Conservation (phyloP, 2,329 filamentous ascomycete genomes). For the Stachybotrys echinatus region DNA sequence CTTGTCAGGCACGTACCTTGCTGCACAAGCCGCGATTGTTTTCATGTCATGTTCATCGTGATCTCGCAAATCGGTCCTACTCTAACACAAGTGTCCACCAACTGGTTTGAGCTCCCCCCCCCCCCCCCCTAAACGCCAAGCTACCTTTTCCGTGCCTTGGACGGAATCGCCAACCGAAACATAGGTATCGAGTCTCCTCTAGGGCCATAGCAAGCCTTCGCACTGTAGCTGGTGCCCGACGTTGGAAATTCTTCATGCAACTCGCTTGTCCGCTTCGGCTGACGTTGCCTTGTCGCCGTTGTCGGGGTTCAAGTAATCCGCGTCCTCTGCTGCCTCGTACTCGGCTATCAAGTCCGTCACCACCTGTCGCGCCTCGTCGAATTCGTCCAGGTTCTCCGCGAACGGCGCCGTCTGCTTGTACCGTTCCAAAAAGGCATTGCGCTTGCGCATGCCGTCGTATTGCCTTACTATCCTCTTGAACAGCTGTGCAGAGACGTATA, state of each 20-base stretch:
- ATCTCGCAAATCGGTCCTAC: too few species aligned
- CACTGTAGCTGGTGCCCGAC: too few species aligned
- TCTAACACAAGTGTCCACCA: too few species aligned
- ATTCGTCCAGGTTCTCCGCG: constrained; percentile 84
- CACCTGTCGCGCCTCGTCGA: constrained; percentile 89
- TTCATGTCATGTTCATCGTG: too few species aligned
- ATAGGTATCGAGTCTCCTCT: too few species aligned
- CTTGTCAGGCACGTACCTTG: too few species aligned
- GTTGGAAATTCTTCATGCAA: constrained; percentile 34
- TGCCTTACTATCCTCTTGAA: constrained; percentile 92
- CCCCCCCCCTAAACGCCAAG: too few species aligned
- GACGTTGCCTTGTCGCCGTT: constrained; percentile 47
- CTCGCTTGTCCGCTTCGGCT: constrained; percentile 47
- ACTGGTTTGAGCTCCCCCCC: too few species aligned
- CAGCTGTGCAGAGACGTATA: constrained; percentile 40
- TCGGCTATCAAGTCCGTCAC: constrained; percentile 87
- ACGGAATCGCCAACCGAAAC: too few species aligned
- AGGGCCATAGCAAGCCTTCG: too few species aligned
- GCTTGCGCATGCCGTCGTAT: constrained; percentile 91
- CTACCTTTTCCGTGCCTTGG: not conserved
- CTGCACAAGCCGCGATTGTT: too few species aligned
- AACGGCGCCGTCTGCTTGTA: constrained; percentile 97
- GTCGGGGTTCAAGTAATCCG: constrained; percentile 81
- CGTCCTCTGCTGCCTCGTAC: constrained; percentile 91
- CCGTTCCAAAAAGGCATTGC: constrained; percentile 91